Evolutionary conservation across 805 yeast species (phyloP).

Genomic region (Candida xyloterini): DNA sequence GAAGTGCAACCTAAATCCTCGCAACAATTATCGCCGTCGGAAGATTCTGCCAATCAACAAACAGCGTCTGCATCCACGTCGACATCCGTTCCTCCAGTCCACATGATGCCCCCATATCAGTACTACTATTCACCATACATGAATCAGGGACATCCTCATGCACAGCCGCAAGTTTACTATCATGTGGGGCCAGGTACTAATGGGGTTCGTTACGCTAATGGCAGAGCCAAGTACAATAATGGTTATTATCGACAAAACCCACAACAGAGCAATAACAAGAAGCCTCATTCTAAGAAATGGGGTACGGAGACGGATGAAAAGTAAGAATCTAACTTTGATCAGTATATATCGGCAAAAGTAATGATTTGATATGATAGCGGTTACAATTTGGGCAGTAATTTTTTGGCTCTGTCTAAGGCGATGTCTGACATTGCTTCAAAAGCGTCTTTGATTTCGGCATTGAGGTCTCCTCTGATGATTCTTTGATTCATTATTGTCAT

Average conservation of each 20-base stretch:
- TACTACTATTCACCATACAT: constrained; percentile 19
- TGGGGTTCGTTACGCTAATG: constrained; percentile 9
- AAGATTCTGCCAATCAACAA: constrained; percentile 3
- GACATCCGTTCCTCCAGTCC: constrained; percentile 11
- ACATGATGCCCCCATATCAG: constrained; percentile 14
- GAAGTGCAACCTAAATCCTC: background rate
- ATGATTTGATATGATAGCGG: constrained; percentile 1
- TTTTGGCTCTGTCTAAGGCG: constrained; percentile 69
- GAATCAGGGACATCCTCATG: constrained; percentile 11
- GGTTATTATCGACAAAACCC: constrained; percentile 3
- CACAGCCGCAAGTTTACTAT: constrained; percentile 9
- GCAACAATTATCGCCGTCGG: background rate
- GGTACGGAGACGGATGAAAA: constrained; percentile 3
- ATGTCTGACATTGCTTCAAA: constrained; percentile 90
- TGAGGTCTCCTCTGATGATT: constrained; percentile 53
- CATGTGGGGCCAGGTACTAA: constrained; percentile 4
- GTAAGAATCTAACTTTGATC: background rate
- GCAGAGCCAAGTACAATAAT: constrained; percentile 9
- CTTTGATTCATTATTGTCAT: constrained; percentile 61
- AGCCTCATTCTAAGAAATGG: constrained; percentile 5
- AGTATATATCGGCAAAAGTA: constrained; percentile 6
- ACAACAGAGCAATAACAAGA: constrained; percentile 6
- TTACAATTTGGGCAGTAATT: constrained; percentile 43
- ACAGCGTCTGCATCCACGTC: constrained; percentile 4
- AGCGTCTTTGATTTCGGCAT: constrained; percentile 60